A percentile compares a stretch with the other conserved stretches of the same genome.
These are phyloP conservation scores for Entomortierella chlamydospora DNA, from an alignment of 192 early-diverging fungal genomes.

Conservation along the genomic window DNA sequence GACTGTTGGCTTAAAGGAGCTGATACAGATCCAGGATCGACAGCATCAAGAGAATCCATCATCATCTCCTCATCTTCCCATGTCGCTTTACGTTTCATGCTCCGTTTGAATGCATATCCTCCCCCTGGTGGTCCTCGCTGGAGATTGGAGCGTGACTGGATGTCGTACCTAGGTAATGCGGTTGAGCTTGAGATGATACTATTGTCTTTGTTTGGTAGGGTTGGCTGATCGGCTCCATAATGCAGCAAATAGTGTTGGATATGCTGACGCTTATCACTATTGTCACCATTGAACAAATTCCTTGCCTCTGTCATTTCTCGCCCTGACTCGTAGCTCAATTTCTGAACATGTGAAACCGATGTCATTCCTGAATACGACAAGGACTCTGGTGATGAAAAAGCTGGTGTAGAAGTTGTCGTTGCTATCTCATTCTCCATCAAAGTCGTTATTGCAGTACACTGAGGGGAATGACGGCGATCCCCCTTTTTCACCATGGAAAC, in stretches of 20 bases:
- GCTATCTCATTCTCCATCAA: no score
- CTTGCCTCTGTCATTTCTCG: not conserved
- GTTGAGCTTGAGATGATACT: no score
- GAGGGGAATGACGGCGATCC: not conserved
- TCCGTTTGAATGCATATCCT: slow-evolving; percentile 2
- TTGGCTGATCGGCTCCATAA: not conserved
- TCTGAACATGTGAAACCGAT: not conserved
- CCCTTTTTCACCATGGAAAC: not conserved
- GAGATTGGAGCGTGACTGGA: slow-evolving; percentile 8
- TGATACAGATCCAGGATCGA: not conserved
- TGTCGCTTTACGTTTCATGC: slow-evolving; percentile 10
- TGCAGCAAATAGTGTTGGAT: not conserved
- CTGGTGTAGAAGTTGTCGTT: no score
- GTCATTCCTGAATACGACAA: not conserved
- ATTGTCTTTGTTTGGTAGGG: no score
- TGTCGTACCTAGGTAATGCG: no score
- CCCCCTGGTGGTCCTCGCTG: not conserved
- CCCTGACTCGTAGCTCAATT: not conserved
- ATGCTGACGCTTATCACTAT: not conserved
- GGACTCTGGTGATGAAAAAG: not conserved
- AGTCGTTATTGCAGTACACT: not conserved
- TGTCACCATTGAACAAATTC: not conserved
- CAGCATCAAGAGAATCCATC: not conserved
- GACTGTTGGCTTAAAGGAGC: not conserved
- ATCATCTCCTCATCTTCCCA: slow-evolving; percentile 2